Conservation (phyloP, 345 rosid genomes). For the Sisymbrium irio region DNA sequence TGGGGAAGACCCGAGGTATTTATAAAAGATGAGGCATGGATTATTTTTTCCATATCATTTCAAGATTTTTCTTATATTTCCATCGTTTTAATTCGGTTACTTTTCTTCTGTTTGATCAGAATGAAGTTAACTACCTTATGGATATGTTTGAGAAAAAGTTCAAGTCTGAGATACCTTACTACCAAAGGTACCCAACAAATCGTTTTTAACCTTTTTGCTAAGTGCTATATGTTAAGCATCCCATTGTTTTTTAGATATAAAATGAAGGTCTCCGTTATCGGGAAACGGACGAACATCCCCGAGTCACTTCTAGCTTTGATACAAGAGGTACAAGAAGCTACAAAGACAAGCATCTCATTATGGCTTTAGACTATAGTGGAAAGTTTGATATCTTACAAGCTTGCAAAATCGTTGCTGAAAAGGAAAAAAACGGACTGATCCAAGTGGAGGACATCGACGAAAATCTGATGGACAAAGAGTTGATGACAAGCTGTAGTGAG, state of each 20-base stretch:
- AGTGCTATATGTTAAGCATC: background rate
- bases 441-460: constrained; percentile 49
- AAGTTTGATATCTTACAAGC: constrained; percentile 57
- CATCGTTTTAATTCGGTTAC: background rate
- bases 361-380: constrained; percentile 66
- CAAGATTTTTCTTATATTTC: background rate
- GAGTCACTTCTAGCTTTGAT: constrained; percentile 34
- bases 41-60: background rate
- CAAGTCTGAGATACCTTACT: constrained; percentile 36
- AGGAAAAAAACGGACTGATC: constrained; percentile 43
- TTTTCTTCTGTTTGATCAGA: constrained; percentile 33
- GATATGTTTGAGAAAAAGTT: constrained; percentile 44
- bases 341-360: constrained; percentile 45
- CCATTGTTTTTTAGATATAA: constrained; percentile 11
- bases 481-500: constrained; percentile 52
- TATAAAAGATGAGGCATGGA: background rate
- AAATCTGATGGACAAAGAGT: constrained; percentile 46
- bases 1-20: constrained; percentile 60
- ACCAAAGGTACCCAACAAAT: constrained; percentile 39
- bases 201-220: background rate
- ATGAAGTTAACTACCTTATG: constrained; percentile 61
- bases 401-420: constrained; percentile 49
- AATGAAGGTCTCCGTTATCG: constrained; percentile 45
- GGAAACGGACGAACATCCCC: constrained; percentile 49
- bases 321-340: constrained; percentile 40